These are phyloP conservation scores for Setaria viridis DNA, from an alignment of 202 grass and related monocot species.

Conservation along the genomic window DNA sequence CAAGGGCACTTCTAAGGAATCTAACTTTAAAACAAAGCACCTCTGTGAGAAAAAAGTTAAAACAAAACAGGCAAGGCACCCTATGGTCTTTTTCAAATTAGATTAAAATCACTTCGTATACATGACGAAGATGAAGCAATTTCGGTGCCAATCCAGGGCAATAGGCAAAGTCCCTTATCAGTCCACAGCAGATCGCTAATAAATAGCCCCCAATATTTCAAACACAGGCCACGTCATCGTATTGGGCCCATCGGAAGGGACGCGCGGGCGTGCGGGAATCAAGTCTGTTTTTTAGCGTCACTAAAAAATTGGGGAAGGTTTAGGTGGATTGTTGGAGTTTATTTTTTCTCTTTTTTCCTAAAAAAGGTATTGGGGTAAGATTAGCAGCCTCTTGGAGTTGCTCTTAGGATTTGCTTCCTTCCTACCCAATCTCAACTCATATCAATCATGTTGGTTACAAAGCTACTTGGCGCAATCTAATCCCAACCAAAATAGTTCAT, in stretches of 20 bases:
- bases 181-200: too few species aligned
- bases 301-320: too few species aligned
- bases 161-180: not conserved
- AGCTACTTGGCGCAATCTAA: slow-evolving; percentile 21
- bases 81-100: not conserved
- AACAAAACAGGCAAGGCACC: slow-evolving; percentile 28
- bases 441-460: not conserved
- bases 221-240: too few species aligned
- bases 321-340: too few species aligned
- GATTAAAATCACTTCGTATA: not conserved
- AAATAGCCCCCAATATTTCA: too few species aligned
- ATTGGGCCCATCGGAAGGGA: too few species aligned
- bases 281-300: too few species aligned
- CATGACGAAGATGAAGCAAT: not conserved
- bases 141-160: not conserved
- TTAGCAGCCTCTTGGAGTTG: too few species aligned
- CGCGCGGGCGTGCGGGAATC: too few species aligned
- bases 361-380: too few species aligned
- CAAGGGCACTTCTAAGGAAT: not conserved
- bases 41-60: not conserved
- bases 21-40: not conserved
- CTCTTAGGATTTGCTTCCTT: not conserved
- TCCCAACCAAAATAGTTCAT: not conserved
- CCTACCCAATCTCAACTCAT: slow-evolving; percentile 1
- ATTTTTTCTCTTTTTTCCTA: too few species aligned